Base-by-base conservation (phyloP, 2,329 filamentous ascomycete genomes). In the Orbilia javanica region DNA sequence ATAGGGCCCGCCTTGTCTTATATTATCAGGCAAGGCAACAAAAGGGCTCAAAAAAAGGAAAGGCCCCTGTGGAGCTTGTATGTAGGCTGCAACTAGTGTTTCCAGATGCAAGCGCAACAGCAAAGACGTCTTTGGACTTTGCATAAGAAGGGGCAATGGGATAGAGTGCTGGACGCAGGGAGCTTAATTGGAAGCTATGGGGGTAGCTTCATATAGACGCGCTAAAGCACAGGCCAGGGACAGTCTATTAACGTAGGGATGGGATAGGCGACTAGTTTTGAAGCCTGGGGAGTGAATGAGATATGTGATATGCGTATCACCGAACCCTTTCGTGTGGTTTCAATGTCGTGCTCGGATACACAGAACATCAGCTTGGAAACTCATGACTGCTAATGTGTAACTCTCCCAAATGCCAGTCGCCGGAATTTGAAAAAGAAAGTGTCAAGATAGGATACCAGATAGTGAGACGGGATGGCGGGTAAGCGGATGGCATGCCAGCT, bases 21-120 rank as follows among this genome's bases (percentile, higher is more conserved):
- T 60, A 66, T 73, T 65, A 53, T 50, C 62, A 73, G 69, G 69
- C 69, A 73, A 73, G 69, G 69, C 69, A 73, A 73, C 69, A 34
- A 72, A 60, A 60, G n/a, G 50, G 20, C 66, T 27, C 13, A 57
- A 36, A 72, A 46, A 52, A 42, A 46, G 20, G 60, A 50, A 65
- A 60, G 68, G 39, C 39, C 69, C 69, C 69, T 60, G 69, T 66
- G 27, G 42, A 44, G 42, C 42, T 44, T 20, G 15, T 4, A 36
- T n/a, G 34, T 44, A 72, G 68, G 68, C 68, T 64, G 34, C 69
- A 73, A 20, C 22, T 20, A 42, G 60, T 31, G 57, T 57, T 72
- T 72, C 69, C 50, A 34, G 50, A 65, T 57, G 48, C 46, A 72
- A 57, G 50, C 53, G 50, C 44, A 53, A 62, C 39, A 53, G 42